Conservation (phyloP, 2,329 filamentous ascomycete species). For the Fusarium ambrosium region DNA sequence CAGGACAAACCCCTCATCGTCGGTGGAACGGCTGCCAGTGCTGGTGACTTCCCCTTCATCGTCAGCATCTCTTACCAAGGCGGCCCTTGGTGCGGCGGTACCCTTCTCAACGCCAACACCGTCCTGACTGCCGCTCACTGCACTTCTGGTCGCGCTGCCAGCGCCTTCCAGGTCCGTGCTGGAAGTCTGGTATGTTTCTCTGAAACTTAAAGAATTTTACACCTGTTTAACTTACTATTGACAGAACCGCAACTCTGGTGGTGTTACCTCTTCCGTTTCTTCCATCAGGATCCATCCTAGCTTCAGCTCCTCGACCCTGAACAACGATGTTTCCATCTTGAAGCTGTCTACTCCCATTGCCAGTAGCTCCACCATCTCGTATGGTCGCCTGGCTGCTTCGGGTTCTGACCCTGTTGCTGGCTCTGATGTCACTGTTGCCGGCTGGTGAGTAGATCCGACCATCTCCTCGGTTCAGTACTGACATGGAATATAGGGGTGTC, state of each 20-base stretch:
- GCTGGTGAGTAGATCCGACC: conserved; percentile 41
- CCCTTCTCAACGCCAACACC: conserved; percentile 49
- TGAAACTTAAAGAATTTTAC: background rate
- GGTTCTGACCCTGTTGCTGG: conserved; percentile 46
- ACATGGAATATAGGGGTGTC: conserved; percentile 34
- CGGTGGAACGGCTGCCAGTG: conserved; percentile 40
- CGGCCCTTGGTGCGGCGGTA: conserved; percentile 48
- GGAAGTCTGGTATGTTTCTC: conserved; percentile 40
- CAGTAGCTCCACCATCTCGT: conserved; percentile 42
- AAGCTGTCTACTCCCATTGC: conserved; percentile 45
- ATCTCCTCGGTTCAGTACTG: background rate
- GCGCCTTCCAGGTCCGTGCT: conserved; percentile 45
- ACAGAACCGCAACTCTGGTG: conserved; percentile 46
- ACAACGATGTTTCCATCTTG: conserved; percentile 51
- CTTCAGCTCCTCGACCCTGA: conserved; percentile 31
- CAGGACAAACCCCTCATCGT: conserved; percentile 39
- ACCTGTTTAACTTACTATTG: background rate
- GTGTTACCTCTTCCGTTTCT: conserved; percentile 43
- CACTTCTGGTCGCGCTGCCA: conserved; percentile 32
- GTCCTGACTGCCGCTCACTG: conserved; percentile 52
- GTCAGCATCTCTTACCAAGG: conserved; percentile 38
- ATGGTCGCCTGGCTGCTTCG: conserved; percentile 41
- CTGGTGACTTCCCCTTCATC: conserved; percentile 51
- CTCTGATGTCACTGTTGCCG: conserved; percentile 41
- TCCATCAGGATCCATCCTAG: conserved; percentile 42